Evolutionary conservation across 2,329 filamentous ascomycete genomes (phyloP).

Genomic region (Aspergillus hortae): DNA sequence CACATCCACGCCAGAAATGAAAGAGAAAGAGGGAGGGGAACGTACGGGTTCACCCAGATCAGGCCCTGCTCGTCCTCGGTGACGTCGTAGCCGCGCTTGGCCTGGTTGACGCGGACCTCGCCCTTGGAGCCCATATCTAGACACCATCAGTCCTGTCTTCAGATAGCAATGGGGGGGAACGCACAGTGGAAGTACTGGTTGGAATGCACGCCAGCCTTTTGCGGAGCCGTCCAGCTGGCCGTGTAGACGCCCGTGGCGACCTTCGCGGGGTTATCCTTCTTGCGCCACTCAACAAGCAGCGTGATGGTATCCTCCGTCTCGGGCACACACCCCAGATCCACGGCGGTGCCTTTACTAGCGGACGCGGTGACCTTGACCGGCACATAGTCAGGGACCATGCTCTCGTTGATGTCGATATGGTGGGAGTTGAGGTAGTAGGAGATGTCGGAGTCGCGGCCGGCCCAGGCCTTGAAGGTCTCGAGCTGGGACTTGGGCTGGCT

Average conservation of each 20-base stretch:
- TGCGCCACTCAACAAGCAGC: slow-evolving; percentile 82
- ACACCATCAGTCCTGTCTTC: not conserved
- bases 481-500: slow-evolving; percentile 86
- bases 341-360: slow-evolving; percentile 75
- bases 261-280: slow-evolving; percentile 64
- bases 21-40: slow-evolving; percentile 14
- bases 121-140: slow-evolving; percentile 71
- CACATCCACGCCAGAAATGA: not conserved
- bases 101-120: slow-evolving; percentile 87
- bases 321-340: slow-evolving; percentile 70
- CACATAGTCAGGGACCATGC: slow-evolving; percentile 78
- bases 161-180: slow-evolving; percentile 7
- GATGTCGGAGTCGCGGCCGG: slow-evolving; percentile 86
- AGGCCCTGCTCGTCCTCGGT: slow-evolving; percentile 73
- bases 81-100: slow-evolving; percentile 90
- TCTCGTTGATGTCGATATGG: slow-evolving; percentile 89
- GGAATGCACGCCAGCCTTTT: slow-evolving; percentile 89
- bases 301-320: slow-evolving; percentile 93
- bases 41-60: slow-evolving; percentile 80
- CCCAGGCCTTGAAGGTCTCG: slow-evolving; percentile 93
- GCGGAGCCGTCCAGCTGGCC: slow-evolving; percentile 89
- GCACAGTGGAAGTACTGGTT: slow-evolving; percentile 91
- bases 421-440: slow-evolving; percentile 95
- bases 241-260: slow-evolving; percentile 87
- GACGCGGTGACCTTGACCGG: slow-evolving; percentile 77